These are phyloP conservation scores for Epichloe sibirici DNA, from an alignment of 2,329 filamentous ascomycete species.

Conservation along the genomic window DNA sequence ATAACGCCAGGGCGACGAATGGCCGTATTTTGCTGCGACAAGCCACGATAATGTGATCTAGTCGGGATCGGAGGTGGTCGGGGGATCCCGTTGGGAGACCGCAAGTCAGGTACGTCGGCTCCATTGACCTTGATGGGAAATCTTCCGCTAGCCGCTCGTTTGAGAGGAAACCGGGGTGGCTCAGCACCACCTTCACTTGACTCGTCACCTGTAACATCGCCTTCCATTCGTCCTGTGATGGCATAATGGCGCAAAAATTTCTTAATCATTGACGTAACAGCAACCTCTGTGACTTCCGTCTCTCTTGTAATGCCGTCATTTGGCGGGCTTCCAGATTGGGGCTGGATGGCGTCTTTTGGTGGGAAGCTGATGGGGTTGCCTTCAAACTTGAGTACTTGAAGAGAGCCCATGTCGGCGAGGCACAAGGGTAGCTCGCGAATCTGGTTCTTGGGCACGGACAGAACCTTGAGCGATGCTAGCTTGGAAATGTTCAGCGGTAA, in stretches of 20 bases:
- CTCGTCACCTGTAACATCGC: constrained; percentile 46
- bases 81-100: constrained; percentile 49
- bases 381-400: constrained; percentile 81
- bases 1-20: constrained; percentile 61
- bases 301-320: constrained; percentile 42
- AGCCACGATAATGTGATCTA: constrained; percentile 62
- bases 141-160: constrained; percentile 49
- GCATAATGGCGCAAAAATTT: constrained; percentile 43
- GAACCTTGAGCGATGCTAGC: constrained; percentile 74
- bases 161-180: constrained; percentile 59
- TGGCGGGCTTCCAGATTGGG: constrained; percentile 41
- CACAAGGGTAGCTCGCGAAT: constrained; percentile 76
- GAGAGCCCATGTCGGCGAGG: constrained; percentile 76
- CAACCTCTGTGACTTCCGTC: constrained; percentile 50
- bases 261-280: constrained; percentile 49
- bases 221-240: constrained; percentile 39
- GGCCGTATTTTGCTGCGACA: constrained; percentile 54
- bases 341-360: constrained; percentile 54
- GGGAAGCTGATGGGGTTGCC: constrained; percentile 79
- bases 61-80: constrained; percentile 68
- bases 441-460: constrained; percentile 77
- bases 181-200: constrained; percentile 60
- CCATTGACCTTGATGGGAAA: constrained; percentile 64
- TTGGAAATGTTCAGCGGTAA: constrained; percentile 71
- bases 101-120: constrained; percentile 52